Evolutionary conservation across 495 filamentous ascomycete genomes (phyloP).

Genomic region (Penicillium manginii): DNA sequence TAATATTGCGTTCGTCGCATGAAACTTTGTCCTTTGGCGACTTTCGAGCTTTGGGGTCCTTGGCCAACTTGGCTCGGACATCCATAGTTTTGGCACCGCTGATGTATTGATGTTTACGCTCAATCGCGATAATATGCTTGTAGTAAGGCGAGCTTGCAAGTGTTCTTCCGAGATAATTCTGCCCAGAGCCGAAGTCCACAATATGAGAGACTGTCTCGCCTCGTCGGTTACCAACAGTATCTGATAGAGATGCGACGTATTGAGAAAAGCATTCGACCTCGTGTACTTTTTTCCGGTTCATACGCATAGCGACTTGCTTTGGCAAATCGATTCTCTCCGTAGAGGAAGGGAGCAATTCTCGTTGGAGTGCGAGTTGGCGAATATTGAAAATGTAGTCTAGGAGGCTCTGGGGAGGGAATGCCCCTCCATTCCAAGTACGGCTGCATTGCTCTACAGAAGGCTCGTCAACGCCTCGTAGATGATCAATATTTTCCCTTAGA

Average conservation of each 20-base stretch:
- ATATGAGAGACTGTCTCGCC: constrained; percentile 74
- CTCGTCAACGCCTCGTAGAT: constrained; percentile 17
- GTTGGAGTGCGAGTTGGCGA: constrained; percentile 66
- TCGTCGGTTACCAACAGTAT: constrained; percentile 58
- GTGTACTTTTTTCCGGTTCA: constrained; percentile 95
- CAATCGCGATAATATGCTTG: constrained; percentile 85
- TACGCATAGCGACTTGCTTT: constrained; percentile 76
- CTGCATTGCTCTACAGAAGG: constrained; percentile 7
- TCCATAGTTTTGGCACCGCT: constrained; percentile 83
- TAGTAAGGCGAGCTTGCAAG: constrained; percentile 85
- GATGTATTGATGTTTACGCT: constrained; percentile 84
- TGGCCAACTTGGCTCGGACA: constrained; percentile 68
- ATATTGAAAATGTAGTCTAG: constrained; percentile 76
- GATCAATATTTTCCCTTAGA: constrained; percentile 69
- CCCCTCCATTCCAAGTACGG: constrained; percentile 52
- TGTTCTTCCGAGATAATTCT: constrained; percentile 91
- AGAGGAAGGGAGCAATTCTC: constrained; percentile 54
- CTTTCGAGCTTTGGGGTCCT: constrained; percentile 50
- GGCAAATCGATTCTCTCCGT: constrained; percentile 54
- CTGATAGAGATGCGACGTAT: constrained; percentile 59
- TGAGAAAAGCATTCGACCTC: constrained; percentile 73
- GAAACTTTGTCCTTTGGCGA: constrained; percentile 29
- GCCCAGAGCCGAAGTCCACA: constrained; percentile 93
- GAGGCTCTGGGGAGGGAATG: constrained; percentile 68
- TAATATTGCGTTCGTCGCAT: constrained; percentile 51